Conservation (phyloP, 106 monocot species). For the Posidonia australis region DNA sequence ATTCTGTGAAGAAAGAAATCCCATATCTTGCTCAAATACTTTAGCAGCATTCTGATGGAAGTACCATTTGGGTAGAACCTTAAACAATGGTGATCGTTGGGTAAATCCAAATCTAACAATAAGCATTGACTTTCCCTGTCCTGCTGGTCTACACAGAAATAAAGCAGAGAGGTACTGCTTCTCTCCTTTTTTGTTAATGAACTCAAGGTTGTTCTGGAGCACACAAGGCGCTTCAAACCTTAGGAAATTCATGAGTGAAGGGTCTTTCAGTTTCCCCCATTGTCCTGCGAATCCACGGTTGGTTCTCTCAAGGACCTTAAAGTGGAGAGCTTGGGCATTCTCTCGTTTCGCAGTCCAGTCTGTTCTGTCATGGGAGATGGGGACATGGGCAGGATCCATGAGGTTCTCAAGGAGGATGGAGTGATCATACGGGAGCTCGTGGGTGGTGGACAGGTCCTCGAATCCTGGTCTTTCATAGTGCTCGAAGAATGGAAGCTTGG, state of each 20-base stretch:
- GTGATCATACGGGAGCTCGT: conserved; percentile 96
- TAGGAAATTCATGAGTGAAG: conserved; percentile 30
- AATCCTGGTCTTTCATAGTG: conserved; percentile 66
- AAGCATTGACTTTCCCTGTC: conserved; percentile 96
- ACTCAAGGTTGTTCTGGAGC: conserved; percentile 60
- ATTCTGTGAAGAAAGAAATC: conserved; percentile 94
- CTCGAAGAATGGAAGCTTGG: conserved; percentile 77
- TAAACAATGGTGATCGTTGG: conserved; percentile 11
- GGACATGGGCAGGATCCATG: conserved; percentile 98
- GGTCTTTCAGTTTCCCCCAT: conserved; percentile 36
- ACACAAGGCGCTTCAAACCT: conserved; percentile 78
- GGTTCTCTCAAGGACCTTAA: conserved; percentile 55
- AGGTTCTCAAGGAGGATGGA: conserved; percentile 93
- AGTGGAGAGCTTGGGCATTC: conserved; percentile 69
- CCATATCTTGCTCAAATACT: conserved; percentile 99
- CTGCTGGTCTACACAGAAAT: conserved; percentile 82
- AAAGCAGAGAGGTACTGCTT: conserved; percentile 60
- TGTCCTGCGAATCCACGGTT: conserved; percentile 69
- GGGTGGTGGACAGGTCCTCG: conserved; percentile 62
- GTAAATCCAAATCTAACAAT: conserved; percentile 72
- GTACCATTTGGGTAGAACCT: conserved; percentile 66
- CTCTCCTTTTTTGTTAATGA: conserved; percentile 52
- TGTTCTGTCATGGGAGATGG: conserved; percentile 96
- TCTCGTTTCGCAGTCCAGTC: conserved; percentile 88
- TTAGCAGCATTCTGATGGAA: conserved; percentile 82